Percentiles rank a stretch among this genome's conserved stretches.
Evolutionary conservation across 148 eudicot genomes (phyloP).

Genomic region (Limonium bicolor): DNA sequence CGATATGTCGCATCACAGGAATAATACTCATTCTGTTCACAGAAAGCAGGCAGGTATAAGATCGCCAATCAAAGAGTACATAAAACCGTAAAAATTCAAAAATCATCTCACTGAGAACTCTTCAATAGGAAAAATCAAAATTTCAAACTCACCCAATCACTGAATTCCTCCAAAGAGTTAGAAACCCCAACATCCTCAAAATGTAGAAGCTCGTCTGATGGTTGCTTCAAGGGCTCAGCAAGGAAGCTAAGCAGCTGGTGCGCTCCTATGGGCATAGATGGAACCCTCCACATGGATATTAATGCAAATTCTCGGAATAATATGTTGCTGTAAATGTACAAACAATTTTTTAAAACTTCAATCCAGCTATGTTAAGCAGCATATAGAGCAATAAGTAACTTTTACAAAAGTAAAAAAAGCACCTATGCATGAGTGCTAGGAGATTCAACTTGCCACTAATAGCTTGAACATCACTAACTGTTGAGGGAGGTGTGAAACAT

Average conservation of each 20-base stretch:
- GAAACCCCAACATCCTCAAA: slow-evolving; percentile 42
- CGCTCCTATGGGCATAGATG: slow-evolving; percentile 81
- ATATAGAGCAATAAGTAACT: background rate
- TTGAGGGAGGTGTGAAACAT: slow-evolving; percentile 94
- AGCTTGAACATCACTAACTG: slow-evolving; percentile 43
- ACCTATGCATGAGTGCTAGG: slow-evolving; percentile 79
- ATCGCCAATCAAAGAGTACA: background rate
- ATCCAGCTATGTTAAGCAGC: slow-evolving; percentile 4
- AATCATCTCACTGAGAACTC: background rate
- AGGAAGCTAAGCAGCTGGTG: slow-evolving; percentile 88
- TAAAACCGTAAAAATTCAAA: slow-evolving; percentile 2
- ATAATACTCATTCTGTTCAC: slow-evolving; percentile 63
- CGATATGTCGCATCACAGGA: slow-evolving; percentile 97
- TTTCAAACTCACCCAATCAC: slow-evolving; percentile 99
- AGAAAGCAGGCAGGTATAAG: slow-evolving; percentile 1
- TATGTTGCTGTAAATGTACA: slow-evolving; percentile 41
- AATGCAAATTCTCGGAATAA: slow-evolving; percentile 92
- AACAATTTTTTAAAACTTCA: background rate
- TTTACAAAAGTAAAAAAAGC: background rate
- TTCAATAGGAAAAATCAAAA: slow-evolving; percentile 20
- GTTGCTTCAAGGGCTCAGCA: slow-evolving; percentile 89
- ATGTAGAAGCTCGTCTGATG: slow-evolving; percentile 30
- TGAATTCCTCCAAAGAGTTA: slow-evolving; percentile 66
- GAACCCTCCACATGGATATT: slow-evolving; percentile 97
- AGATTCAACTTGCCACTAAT: slow-evolving; percentile 59